Conservation (phyloP, 2,329 filamentous ascomycete species). For the Aureobasidium sp. region DNA sequence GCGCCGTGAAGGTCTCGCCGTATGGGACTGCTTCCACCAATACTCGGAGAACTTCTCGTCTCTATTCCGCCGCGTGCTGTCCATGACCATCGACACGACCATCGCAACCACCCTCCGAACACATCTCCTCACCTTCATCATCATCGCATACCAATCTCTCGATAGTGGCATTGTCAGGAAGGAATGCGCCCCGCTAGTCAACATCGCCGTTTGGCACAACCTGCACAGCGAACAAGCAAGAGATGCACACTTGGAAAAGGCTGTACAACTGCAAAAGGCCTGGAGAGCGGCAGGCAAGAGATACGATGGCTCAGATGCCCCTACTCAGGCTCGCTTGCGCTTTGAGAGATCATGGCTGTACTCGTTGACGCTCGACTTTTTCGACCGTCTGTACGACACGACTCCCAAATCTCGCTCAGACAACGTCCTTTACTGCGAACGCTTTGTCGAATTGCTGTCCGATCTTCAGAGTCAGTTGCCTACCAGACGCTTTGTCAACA, state of each 20-base stretch:
- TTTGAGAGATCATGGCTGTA: conserved; percentile 95
- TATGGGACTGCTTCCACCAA: conserved; percentile 75
- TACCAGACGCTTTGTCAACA: conserved; percentile 87
- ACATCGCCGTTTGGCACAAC: conserved; percentile 93
- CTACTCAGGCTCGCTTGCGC: conserved; percentile 65
- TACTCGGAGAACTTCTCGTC: conserved; percentile 74
- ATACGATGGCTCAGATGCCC: conserved; percentile 77
- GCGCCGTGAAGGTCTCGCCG: conserved; percentile 73
- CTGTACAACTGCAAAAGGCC: conserved; percentile 69
- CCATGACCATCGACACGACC: conserved; percentile 60
- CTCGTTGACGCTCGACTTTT: conserved; percentile 72
- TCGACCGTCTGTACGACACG: conserved; percentile 58
- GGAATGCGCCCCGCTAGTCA: conserved; percentile 90
- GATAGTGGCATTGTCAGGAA: conserved; percentile 85
- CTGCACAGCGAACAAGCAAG: conserved; percentile 67
- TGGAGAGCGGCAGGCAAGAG: conserved; percentile 84
- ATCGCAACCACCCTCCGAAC: conserved; percentile 47
- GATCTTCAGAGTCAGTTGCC: conserved; percentile 91
- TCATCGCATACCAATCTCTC: conserved; percentile 85
- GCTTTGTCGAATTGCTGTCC: conserved; percentile 83
- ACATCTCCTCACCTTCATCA: conserved; percentile 81
- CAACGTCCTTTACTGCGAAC: conserved; percentile 73
- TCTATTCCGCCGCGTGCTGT: conserved; percentile 81
- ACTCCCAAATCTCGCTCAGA: conserved; percentile 32
- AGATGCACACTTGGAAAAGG: conserved; percentile 63